Conservation (phyloP, 1,284 basidiomycete species). For the Malassezia brasiliensis region DNA sequence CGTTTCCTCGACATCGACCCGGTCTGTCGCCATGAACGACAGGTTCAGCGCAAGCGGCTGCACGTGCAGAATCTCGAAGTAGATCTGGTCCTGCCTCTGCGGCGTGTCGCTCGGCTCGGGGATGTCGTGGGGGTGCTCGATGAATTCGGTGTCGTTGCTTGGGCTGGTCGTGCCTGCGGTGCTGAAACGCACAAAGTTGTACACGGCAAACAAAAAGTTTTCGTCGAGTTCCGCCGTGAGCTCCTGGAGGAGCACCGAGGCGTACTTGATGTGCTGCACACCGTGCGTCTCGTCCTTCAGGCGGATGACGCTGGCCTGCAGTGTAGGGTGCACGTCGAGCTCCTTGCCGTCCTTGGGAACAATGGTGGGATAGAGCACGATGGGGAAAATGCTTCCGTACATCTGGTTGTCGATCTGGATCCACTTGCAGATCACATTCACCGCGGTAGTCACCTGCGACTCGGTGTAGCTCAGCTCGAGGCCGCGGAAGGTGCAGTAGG, state of each 20-base stretch:
- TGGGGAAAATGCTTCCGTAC: conserved; percentile 89
- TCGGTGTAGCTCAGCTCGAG: conserved; percentile 79
- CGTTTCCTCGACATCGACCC: conserved; percentile 74
- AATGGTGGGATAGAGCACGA: conserved; percentile 88
- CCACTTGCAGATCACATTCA: conserved; percentile 73
- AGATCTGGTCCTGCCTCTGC: conserved; percentile 56
- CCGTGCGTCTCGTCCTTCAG: conserved; percentile 82
- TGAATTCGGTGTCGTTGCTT: conserved; percentile 53
- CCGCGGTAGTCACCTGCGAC: conserved; percentile 68
- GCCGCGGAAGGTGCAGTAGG: conserved; percentile 72
- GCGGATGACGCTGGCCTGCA: conserved; percentile 78
- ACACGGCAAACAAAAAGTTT: conserved; percentile 83
- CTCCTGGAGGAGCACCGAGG: conserved; percentile 83
- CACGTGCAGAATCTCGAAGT: conserved; percentile 93
- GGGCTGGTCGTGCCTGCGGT: conserved; percentile 22
- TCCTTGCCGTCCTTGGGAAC: conserved; percentile 70
- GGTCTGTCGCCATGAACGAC: conserved; percentile 93
- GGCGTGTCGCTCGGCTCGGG: conserved; percentile 64
- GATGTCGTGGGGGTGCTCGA: conserved; percentile 65
- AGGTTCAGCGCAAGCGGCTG: conserved; percentile 86
- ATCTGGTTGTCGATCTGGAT: conserved; percentile 88
- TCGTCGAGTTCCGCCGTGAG: conserved; percentile 93
- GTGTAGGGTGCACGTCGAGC: conserved; percentile 72
- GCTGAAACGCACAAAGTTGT: conserved; percentile 75
- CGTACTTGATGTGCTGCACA: conserved; percentile 93